Evolutionary conservation across 1,139 yeast genomes (phyloP), one percentile per base, ranked within the genome.

Genomic region (Pichia sp.): DNA sequence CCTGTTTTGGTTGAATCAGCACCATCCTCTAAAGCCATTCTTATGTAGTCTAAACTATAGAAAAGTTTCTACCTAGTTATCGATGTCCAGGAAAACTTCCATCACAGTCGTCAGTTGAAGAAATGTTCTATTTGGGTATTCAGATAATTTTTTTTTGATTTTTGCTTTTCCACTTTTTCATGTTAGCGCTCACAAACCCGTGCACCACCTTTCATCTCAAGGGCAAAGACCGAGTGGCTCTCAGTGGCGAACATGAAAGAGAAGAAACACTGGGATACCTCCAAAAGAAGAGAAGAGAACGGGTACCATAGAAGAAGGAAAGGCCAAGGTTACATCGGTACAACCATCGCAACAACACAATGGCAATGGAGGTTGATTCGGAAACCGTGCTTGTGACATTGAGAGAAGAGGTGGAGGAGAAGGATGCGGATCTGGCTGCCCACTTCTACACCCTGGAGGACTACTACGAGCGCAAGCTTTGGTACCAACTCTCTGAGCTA

Each of bases 361-460:
- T 19, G 23, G 25, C 44, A 45, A 63, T 61, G 66, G 62, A 62
- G 12, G 44, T 65, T 44, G 69, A 66, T 46, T 48, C 47, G 40
- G 68, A 65, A 37, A 84, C 88, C 5, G 81, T 85, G 16, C 76
- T 90, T 60, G 82, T 85, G 44, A 76, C 84, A 3, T 74, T 91
- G 54, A 80, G 96, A 55, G 77, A 78, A 67, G 87, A 85, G 63
- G 47, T 62, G 22, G 66, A 64, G 44, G 46, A 52, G 6, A 49
- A 54, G 4, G 76, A 82, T 8, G 76, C 82, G 0, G 82, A 84
- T 41, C 80, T 87, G 42, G 66, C 81, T 44, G 76, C 80, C n/a
- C 78, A 82, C 41, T 71, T 82, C 44, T 85, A 83, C 64, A 82
- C 85, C 53, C 79, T 93, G 66, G 98, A 91, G 66, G 96, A 90